phyloP scores from a whole-genome alignment of 1,139 yeast species.

The Debaryomyces sp. region DNA sequence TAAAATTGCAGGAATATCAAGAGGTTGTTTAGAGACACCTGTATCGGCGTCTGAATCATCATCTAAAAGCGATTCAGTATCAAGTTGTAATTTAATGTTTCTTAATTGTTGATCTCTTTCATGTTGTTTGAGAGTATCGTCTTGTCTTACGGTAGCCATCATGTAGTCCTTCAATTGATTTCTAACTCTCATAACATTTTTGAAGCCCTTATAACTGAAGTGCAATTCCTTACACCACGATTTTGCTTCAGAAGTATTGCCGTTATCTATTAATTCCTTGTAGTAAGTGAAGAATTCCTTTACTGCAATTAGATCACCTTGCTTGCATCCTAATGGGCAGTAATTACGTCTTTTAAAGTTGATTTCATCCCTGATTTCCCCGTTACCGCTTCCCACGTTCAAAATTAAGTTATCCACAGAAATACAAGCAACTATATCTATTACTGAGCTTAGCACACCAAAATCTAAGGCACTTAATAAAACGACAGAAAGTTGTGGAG shows the following conservation, averaged over 20 bases:
- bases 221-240: slow-evolving; percentile 85
- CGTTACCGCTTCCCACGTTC: slow-evolving; percentile 62
- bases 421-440: slow-evolving; percentile 89
- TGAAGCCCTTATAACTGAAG: slow-evolving; percentile 77
- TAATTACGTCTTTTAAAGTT: slow-evolving; percentile 60
- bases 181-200: slow-evolving; percentile 74
- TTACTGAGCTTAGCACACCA: slow-evolving; percentile 63
- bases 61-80: slow-evolving; percentile 17
- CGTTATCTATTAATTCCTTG: slow-evolving; percentile 44
- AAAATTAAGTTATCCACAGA: slow-evolving; percentile 87
- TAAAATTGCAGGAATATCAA: slow-evolving; percentile 63
- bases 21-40: slow-evolving; percentile 21
- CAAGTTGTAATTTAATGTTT: slow-evolving; percentile 31
- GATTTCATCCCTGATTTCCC: slow-evolving; percentile 82
- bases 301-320: slow-evolving; percentile 84
- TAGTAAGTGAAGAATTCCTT: slow-evolving; percentile 76
- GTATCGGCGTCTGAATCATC: slow-evolving; percentile 26
- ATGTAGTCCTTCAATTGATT: slow-evolving; percentile 77
- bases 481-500: slow-evolving; percentile 92
- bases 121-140: slow-evolving; percentile 30
- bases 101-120: slow-evolving; percentile 32
- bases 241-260: slow-evolving; percentile 51
- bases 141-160: slow-evolving; percentile 46
- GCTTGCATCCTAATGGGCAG: slow-evolving; percentile 67
- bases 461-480: slow-evolving; percentile 66